These are phyloP conservation scores for Rubus idaeus DNA, from an alignment of 306 rosid genomes.

Conservation along the genomic window DNA sequence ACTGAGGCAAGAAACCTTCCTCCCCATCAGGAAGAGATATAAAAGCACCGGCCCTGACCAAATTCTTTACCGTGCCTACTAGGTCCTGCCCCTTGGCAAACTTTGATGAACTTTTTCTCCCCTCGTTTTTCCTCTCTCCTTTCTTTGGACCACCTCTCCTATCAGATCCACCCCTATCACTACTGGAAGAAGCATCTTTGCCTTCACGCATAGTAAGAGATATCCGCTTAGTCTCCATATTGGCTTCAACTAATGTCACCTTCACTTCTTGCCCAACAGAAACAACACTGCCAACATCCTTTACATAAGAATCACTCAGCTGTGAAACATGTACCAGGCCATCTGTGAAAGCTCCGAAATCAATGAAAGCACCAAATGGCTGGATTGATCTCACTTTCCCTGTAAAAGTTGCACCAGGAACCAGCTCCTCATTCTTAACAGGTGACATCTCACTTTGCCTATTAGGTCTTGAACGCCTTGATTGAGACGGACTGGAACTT, in stretches of 20 bases:
- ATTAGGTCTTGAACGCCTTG: constrained; percentile 56
- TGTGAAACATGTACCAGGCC: constrained; percentile 94
- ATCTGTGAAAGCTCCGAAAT: constrained; percentile 94
- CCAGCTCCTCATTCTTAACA: constrained; percentile 73
- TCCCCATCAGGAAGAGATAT: constrained; percentile 96
- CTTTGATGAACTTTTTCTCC: constrained; percentile 53
- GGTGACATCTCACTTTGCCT: constrained; percentile 95
- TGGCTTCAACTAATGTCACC: constrained; percentile 81
- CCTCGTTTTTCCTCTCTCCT: constrained; percentile 51
- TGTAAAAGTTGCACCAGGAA: constrained; percentile 78
- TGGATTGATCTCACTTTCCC: constrained; percentile 96
- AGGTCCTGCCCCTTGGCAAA: constrained; percentile 76
- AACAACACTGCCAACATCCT: constrained; percentile 82
- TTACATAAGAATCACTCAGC: constrained; percentile 82
- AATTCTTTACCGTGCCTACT: constrained; percentile 83
- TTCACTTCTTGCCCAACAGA: constrained; percentile 98
- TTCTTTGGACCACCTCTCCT: constrained; percentile 57
- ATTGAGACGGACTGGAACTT: constrained; percentile 34
- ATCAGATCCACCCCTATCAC: constrained; percentile 57
- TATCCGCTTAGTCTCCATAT: constrained; percentile 71
- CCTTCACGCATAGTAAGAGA: constrained; percentile 91
- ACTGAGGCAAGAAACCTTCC: constrained; percentile 86
- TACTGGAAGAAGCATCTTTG: constrained; percentile 47
- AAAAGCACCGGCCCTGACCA: constrained; percentile 76
- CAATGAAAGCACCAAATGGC: constrained; percentile 96